Base-by-base conservation (phyloP, 345 rosid species). In the Acer yangbiense region DNA sequence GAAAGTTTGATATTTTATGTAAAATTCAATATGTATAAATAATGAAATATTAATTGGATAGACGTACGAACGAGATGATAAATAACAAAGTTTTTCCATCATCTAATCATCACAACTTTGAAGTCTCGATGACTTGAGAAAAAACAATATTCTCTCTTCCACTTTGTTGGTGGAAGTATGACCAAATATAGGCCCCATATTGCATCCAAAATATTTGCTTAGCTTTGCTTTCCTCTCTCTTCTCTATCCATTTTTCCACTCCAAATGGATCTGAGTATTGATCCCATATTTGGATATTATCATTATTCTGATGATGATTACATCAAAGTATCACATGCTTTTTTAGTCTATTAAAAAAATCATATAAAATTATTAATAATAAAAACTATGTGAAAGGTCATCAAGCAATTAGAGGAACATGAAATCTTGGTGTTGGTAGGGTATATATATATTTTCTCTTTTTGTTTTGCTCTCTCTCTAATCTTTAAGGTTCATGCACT, bases 401-500 rank as follows among this genome's bases (percentile, higher is more conserved):
- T 17, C 65, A 39, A 32, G 75, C 63, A 58, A n/a, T 58, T 58
- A 18, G 64, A 60, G 64, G 63, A 58, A 25, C 27, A n/a, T 70
- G 25, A 65, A 50, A 64, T 55, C 54, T 64, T 67, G 52, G 78
- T 54, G 65, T 60, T 60, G 64, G 64, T 60, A 63, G 72, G 65
- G 1, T 32, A 7, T 46, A 10, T 43, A 7, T 13, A 21, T 7
- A 3, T 2, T 2, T 5, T 11, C 48, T 11, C 48, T 44, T 50
- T 48, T 29, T 29, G 44, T 63, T 46, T 48, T 61, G 9, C 12
- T 55, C 27, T 3, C 16, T 17, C 9, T n/a, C 50, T 46, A 23
- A 73, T 73, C 78, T 65, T 20, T 9, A 52, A 75, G 65, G 65
- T 75, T 65, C 65, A 35, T 65, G 77, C 70, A 50, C 71, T 50